Conservation (phyloP, 176 grass and related monocot species). For the Stipa capillata region DNA sequence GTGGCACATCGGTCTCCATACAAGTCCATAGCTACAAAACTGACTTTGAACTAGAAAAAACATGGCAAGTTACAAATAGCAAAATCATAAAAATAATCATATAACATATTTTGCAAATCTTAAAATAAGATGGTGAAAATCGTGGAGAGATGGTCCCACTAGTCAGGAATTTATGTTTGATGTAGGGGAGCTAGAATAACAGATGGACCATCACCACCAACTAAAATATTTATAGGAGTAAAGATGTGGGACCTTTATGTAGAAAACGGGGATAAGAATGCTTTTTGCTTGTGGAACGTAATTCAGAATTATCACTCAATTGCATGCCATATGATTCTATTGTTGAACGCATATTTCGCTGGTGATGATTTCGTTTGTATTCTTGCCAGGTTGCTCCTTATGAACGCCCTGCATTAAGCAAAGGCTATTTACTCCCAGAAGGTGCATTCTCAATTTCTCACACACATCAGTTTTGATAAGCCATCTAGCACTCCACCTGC, state of each 20-base stretch:
- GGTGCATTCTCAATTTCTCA: constrained; percentile 26
- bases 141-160: no score
- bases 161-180: no score
- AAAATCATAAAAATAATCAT: no score
- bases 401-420: constrained; percentile 73
- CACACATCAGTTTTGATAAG: neutral
- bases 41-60: no score
- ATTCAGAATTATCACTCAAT: neutral
- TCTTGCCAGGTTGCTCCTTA: constrained; percentile 63
- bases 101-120: no score
- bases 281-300: neutral
- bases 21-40: no score
- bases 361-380: neutral
- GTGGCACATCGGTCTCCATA: no score
- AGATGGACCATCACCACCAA: no score
- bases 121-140: no score
- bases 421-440: constrained; percentile 62
- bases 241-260: neutral
- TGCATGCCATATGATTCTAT: neutral
- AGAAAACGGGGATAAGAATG: neutral
- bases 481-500: neutral
- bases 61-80: no score
- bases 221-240: no score
- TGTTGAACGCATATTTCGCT: neutral
- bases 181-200: no score